Base-by-base conservation (phyloP, 441 rosid species). In the Aquilaria agallochum region DNA sequence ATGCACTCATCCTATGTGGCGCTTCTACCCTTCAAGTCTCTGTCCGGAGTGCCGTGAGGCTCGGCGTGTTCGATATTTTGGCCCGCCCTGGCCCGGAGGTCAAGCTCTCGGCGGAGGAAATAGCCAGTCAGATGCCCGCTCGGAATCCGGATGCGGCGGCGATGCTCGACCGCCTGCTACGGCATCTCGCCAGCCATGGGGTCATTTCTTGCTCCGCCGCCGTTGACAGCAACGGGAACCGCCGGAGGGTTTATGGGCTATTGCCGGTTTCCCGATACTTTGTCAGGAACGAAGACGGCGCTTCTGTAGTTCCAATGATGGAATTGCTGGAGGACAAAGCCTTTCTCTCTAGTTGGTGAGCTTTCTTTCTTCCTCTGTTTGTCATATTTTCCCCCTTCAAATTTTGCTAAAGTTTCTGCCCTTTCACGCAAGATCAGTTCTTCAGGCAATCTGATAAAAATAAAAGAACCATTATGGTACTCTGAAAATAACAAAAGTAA, bases 101-200 rank as follows among this genome's bases (percentile, higher is more conserved):
- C 42, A 51, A 62, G 31, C 63, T 74, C 52, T 75, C 73, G 2
- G 53, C 61, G 27, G 27, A 20, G 27, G 27, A 20, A 1, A 20
- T 20, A 20, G 27, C 27, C 27, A 20, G 27, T 20, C 10, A 54
- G 50, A 13, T 80, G 53, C 63, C 61, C 9, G 42, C 67, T 9
- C 14, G 42, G 36, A 64, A 78, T 56, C 78, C 67, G 2, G 67
- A 69, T 10, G 77, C 75, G 20, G 62, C 65, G 2, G 33, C 42
- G 31, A 65, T 76, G 78, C 64, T 80, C 8, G 27, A 81, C 53
- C 49, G 78, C 33, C 69, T 81, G 54, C 78, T 78, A 9, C 44
- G 78, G 55, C 71, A 76, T 50, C 75, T 76, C n/a, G 75, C 69
- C 9, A 64, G 74, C 49, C 55, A 71, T 69, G 40, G 65, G 14